Evolutionary conservation across 768 basidiomycete genomes (phyloP).

Genomic region (Trametes punicea): DNA sequence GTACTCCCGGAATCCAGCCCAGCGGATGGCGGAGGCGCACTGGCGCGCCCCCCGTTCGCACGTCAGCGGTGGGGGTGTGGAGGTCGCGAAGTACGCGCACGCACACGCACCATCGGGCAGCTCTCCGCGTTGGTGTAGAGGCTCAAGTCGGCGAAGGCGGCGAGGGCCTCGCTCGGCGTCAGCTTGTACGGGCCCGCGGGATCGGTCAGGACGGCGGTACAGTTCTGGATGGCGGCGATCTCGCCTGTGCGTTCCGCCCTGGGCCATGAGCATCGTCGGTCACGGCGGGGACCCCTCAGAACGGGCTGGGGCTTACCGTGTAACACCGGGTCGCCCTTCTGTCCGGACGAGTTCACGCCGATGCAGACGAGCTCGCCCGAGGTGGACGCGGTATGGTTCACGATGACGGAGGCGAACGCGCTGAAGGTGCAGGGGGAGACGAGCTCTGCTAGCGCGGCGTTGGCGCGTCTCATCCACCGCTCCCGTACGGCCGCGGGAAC

Average conservation of each 20-base stretch:
- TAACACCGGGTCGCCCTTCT: conserved; percentile 10
- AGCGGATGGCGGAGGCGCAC: conserved; percentile 18
- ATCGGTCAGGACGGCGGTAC: conserved; percentile 13
- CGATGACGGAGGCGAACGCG: conserved; percentile 13
- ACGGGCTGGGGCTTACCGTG: conserved; percentile 16
- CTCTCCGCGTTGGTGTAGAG: conserved; percentile 19
- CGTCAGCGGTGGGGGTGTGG: neutral
- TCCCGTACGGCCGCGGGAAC: conserved; percentile 8
- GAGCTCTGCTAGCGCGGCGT: conserved; percentile 3
- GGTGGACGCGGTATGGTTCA: conserved; percentile 14
- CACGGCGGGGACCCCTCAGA: neutral
- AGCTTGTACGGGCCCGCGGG: conserved; percentile 10
- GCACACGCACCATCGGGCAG: conserved; percentile 12
- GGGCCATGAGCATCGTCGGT: neutral
- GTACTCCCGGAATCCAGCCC: conserved; percentile 18
- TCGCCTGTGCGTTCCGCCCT: neutral
- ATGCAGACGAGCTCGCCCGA: conserved; percentile 13
- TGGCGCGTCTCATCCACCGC: conserved; percentile 11
- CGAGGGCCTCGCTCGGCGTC: conserved; percentile 1
- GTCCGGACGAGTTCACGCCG: conserved; percentile 3
- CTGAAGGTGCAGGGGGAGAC: conserved; percentile 4
- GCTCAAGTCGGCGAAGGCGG: conserved; percentile 12
- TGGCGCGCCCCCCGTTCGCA: no score
- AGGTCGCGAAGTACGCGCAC: neutral
- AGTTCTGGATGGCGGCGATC: conserved; percentile 16